A percentile compares a stretch with the other conserved stretches of the same genome.
phyloP scores from a whole-genome alignment of 1,284 basidiomycete genomes.

The Sanguinoderma infundibulare region DNA sequence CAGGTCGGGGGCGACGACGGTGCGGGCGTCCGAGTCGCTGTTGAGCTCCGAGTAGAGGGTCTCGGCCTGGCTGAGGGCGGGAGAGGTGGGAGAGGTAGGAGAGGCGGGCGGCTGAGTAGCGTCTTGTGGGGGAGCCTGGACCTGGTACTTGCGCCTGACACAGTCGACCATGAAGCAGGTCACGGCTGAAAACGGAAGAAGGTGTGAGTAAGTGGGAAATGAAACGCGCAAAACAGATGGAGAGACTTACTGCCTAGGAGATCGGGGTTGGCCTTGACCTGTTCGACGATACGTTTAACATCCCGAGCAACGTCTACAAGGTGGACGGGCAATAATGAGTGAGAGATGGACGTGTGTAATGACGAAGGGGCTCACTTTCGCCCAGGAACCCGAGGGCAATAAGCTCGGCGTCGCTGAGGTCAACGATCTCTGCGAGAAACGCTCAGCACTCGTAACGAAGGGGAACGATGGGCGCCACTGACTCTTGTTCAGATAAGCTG shows the following conservation, averaged over 20 bases:
- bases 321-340: slow-evolving; percentile 35
- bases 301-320: slow-evolving; percentile 37
- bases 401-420: slow-evolving; percentile 38
- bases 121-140: slow-evolving; percentile 22
- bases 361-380: slow-evolving; percentile 35
- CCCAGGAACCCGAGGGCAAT: slow-evolving; percentile 36
- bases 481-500: slow-evolving; percentile 35
- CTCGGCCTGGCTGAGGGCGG: slow-evolving; percentile 32
- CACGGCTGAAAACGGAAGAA: slow-evolving; percentile 32
- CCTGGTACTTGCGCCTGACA: slow-evolving; percentile 27
- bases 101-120: slow-evolving; percentile 20
- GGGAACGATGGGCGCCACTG: slow-evolving; percentile 34
- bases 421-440: slow-evolving; percentile 40
- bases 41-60: slow-evolving; percentile 29
- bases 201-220: slow-evolving; percentile 27
- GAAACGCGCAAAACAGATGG: slow-evolving; percentile 29
- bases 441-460: slow-evolving; percentile 38
- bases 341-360: slow-evolving; percentile 36
- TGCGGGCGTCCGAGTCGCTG: slow-evolving; percentile 19
- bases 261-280: slow-evolving; percentile 32
- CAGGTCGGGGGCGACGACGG: slow-evolving; percentile 29
- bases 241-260: slow-evolving; percentile 36
- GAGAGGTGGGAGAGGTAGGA: slow-evolving; percentile 23
- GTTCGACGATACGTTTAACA: slow-evolving; percentile 32
- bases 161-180: slow-evolving; percentile 39